These are phyloP conservation scores for Amanita rimosa DNA, from an alignment of 768 basidiomycete species.

Conservation along the genomic window DNA sequence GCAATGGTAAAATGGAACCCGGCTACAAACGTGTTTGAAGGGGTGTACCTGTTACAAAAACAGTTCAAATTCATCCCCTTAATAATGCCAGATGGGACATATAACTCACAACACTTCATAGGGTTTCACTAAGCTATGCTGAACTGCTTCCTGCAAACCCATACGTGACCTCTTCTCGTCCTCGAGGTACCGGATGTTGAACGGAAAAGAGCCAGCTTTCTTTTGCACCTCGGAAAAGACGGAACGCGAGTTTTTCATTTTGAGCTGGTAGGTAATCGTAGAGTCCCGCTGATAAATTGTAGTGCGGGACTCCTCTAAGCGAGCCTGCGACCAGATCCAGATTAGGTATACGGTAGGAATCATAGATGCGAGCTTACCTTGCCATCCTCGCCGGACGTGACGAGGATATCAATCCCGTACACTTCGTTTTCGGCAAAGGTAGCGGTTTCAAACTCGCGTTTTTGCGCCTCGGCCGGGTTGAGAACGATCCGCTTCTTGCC, in stretches of 20 bases:
- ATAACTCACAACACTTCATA: constrained; percentile 83
- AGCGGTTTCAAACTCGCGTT: constrained; percentile 72
- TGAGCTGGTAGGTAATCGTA: constrained; percentile 84
- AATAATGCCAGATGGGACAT: constrained; percentile 3
- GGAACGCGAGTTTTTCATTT: constrained; percentile 95
- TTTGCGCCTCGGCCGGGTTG: constrained; percentile 79
- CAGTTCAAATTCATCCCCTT: neutral
- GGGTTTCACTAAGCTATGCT: constrained; percentile 87
- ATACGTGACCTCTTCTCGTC: constrained; percentile 95
- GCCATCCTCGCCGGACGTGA: constrained; percentile 83
- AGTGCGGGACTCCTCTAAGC: constrained; percentile 80
- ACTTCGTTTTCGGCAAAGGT: constrained; percentile 92
- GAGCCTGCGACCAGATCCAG: constrained; percentile 49
- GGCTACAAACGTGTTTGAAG: constrained; percentile 75
- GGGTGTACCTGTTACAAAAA: constrained; percentile 50
- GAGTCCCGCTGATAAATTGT: constrained; percentile 89
- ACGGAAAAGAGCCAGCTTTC: constrained; percentile 97
- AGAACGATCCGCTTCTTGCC: constrained; percentile 93
- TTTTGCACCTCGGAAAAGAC: constrained; percentile 96
- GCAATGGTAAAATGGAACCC: constrained; percentile 98
- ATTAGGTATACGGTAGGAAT: constrained; percentile 1
- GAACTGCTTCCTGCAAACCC: constrained; percentile 92
- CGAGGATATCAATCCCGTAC: constrained; percentile 86
- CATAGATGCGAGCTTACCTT: constrained; percentile 44
- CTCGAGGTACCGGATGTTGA: constrained; percentile 88